A percentile compares a stretch with the other conserved stretches of the same genome.
Evolutionary conservation across 2,329 filamentous ascomycete genomes (phyloP).

Genomic region (Botrytis paeoniae): DNA sequence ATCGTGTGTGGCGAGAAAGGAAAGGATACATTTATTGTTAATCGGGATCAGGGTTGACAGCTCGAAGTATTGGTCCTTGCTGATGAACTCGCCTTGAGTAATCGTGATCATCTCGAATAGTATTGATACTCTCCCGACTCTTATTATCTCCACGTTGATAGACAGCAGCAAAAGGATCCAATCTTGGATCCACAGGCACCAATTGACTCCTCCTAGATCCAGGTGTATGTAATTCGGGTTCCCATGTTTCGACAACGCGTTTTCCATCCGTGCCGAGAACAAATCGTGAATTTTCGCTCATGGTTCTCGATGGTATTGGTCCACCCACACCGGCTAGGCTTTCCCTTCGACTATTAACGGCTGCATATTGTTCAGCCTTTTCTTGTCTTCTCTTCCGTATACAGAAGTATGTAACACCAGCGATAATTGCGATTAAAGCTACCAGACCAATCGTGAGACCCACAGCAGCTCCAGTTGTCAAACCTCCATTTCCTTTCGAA

Average conservation of each 20-base stretch:
- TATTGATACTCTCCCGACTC: slow-evolving; percentile 62
- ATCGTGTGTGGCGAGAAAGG: slow-evolving; percentile 19
- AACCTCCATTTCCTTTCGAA: slow-evolving; percentile 30
- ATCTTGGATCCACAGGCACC: slow-evolving; percentile 59
- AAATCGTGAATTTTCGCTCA: slow-evolving; percentile 39
- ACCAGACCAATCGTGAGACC: slow-evolving; percentile 54
- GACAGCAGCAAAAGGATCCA: slow-evolving; percentile 58
- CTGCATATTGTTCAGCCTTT: slow-evolving; percentile 39
- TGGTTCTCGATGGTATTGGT: slow-evolving; percentile 33
- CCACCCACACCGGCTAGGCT: slow-evolving; percentile 26
- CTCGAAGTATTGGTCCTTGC: slow-evolving; percentile 52
- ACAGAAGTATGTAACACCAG: slow-evolving; percentile 43
- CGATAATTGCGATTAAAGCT: slow-evolving; percentile 43
- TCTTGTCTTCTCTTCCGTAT: slow-evolving; percentile 45
- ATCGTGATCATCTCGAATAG: slow-evolving; percentile 62
- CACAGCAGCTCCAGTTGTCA: slow-evolving; percentile 49
- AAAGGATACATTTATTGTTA: slow-evolving; percentile 20
- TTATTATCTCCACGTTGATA: slow-evolving; percentile 54
- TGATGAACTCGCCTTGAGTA: slow-evolving; percentile 55
- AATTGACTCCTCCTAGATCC: slow-evolving; percentile 50
- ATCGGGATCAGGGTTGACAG: slow-evolving; percentile 55
- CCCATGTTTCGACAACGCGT: slow-evolving; percentile 37
- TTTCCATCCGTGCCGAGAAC: slow-evolving; percentile 38
- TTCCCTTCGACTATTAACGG: slow-evolving; percentile 27
- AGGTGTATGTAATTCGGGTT: slow-evolving; percentile 25